Evolutionary conservation across 148 eudicot genomes (phyloP), one percentile per base, ranked within the genome.

Genomic region (Diospyros lotus): DNA sequence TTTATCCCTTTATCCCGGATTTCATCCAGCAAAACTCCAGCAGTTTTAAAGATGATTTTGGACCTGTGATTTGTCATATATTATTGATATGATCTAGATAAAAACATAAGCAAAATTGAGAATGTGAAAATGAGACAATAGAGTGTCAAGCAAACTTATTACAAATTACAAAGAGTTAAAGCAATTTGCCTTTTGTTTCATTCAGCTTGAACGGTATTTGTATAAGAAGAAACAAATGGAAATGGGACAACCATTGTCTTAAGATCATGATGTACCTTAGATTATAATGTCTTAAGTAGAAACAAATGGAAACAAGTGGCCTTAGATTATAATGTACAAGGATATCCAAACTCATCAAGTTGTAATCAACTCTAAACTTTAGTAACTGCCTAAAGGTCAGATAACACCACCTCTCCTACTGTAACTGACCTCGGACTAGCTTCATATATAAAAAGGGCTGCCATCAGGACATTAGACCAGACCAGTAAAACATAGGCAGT

Each of bases 1-100:
- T 85, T 80, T 58, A 82, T 48, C 45, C 98, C 98, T 76, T 86
- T 94, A 72, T 94, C 96, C 80, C 91, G 87, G 94, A 94, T 87
- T 83, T 94, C 97, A 64, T 94, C 98, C 80, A 94, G 84, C 81
- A 94, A 75, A 66, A 94, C 98, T 65, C 97, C 98, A 75, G 98
- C 97, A 74, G 98, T 94, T 89, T 94, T 94, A 68, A 92, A 94
- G 70, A 90, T 64, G 52, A 94, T 90, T 80, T 85, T 94, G 74
- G 98, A 86, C 59, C 97, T 92, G 90, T 68, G 71, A 76, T 50
- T 45, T 73, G 58, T 14, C 64, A 18, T 5, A 62, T 28, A 28
- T 28, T 28, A 28, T 28, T 28, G 28, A 28, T 38, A 73, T 17
- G 54, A n/a, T 1, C 48, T 52, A 12, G 0, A 44, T 28, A 51